Evolutionary conservation across 2,329 filamentous ascomycete genomes (phyloP).

Genomic region (Anthostomella pinea): DNA sequence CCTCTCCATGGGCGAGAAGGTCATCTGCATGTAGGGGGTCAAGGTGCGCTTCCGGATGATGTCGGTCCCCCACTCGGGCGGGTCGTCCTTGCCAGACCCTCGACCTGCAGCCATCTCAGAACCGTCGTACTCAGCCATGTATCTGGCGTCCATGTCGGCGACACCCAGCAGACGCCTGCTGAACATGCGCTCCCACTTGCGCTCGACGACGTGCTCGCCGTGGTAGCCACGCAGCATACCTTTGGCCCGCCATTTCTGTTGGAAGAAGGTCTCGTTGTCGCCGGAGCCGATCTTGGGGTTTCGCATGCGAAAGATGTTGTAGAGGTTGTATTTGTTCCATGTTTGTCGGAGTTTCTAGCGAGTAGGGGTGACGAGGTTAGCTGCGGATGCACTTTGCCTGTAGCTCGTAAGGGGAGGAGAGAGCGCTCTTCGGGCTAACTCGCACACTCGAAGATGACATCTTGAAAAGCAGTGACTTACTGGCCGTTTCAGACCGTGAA

Average conservation of each 20-base stretch:
- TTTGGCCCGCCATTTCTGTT: slow-evolving; percentile 97
- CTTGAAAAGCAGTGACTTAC: no score
- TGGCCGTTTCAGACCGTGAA: slow-evolving; percentile 64
- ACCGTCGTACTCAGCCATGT: slow-evolving; percentile 79
- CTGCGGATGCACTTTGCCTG: no score
- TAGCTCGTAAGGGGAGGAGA: no score
- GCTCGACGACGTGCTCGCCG: slow-evolving; percentile 89
- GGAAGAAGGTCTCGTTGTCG: slow-evolving; percentile 72
- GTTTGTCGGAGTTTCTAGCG: slow-evolving; percentile 85
- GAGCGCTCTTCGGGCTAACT: no score
- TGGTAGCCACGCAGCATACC: slow-evolving; percentile 82
- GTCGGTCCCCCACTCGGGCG: slow-evolving; percentile 10
- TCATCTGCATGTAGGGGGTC: slow-evolving; percentile 96
- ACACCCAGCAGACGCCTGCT: slow-evolving; percentile 75
- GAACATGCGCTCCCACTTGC: slow-evolving; percentile 94
- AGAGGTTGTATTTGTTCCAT: slow-evolving; percentile 97
- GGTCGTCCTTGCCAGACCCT: slow-evolving; percentile 64
- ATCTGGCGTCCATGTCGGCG: slow-evolving; percentile 76
- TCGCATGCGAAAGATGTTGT: slow-evolving; percentile 67
- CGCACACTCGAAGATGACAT: no score
- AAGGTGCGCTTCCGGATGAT: slow-evolving; percentile 27
- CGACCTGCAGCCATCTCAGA: slow-evolving; percentile 79
- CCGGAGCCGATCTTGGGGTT: slow-evolving; percentile 40
- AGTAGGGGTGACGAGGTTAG: slow-evolving; percentile 5
- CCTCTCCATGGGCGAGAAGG: slow-evolving; percentile 86